These are phyloP conservation scores for Poa pratensis DNA, from an alignment of 176 grass and related monocot species.

Conservation along the genomic window DNA sequence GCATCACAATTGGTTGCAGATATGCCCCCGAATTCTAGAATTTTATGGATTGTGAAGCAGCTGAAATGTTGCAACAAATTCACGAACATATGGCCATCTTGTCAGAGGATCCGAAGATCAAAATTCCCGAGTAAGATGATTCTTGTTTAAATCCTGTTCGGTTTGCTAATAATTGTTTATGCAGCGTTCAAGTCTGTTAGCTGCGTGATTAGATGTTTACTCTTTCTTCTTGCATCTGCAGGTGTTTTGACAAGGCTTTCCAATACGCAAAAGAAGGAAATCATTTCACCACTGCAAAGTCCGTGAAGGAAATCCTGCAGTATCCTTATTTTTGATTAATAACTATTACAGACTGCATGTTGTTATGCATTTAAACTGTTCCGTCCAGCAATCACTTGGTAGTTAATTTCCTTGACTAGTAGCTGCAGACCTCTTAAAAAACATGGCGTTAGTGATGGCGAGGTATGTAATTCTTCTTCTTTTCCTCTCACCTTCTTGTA, in stretches of 20 bases:
- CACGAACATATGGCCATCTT: slow-evolving; percentile 92
- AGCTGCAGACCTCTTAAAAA: slow-evolving; percentile 74
- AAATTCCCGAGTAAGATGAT: slow-evolving; percentile 82
- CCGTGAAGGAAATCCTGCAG: slow-evolving; percentile 74
- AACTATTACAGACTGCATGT: slow-evolving; percentile 7
- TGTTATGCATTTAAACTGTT: slow-evolving; percentile 14
- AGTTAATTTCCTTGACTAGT: slow-evolving; percentile 62
- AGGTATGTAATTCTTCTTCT: slow-evolving; percentile 58
- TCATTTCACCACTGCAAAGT: slow-evolving; percentile 57
- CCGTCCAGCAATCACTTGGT: slow-evolving; percentile 19
- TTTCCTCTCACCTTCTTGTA: slow-evolving; percentile 13
- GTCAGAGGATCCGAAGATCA: slow-evolving; percentile 86
- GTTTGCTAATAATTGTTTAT: slow-evolving; percentile 4
- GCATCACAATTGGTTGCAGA: slow-evolving; percentile 60
- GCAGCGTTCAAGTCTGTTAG: slow-evolving; percentile 9
- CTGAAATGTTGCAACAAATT: slow-evolving; percentile 86
- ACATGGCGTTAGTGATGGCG: slow-evolving; percentile 67
- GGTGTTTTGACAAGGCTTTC: slow-evolving; percentile 89
- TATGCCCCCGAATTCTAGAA: slow-evolving; percentile 63
- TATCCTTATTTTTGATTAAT: slow-evolving; percentile 62
- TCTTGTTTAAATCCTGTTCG: slow-evolving; percentile 25
- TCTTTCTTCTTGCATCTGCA: slow-evolving; percentile 43
- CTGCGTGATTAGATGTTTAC: slow-evolving; percentile 19
- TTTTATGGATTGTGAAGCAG: slow-evolving; percentile 92
- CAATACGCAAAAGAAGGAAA: slow-evolving; percentile 74